Evolutionary conservation across 1,139 yeast species (phyloP).

Genomic region (Zygoascus sp.): DNA sequence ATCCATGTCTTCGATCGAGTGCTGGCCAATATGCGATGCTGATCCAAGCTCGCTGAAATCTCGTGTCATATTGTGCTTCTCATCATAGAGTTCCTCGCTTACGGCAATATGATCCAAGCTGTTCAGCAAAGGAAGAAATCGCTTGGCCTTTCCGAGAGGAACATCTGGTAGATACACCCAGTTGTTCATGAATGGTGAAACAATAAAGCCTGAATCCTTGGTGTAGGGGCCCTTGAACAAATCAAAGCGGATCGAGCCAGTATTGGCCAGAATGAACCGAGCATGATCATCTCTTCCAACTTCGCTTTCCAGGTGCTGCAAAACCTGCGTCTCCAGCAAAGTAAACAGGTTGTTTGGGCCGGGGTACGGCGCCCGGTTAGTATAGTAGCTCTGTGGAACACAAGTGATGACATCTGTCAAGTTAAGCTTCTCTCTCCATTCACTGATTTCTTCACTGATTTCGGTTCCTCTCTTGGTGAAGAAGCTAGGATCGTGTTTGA

Average conservation of each 20-base stretch:
- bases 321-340: conserved; percentile 53
- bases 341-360: conserved; percentile 58
- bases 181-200: conserved; percentile 78
- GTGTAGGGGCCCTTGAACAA: conserved; percentile 83
- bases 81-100: conserved; percentile 5
- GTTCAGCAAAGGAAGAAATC: conserved; percentile 49
- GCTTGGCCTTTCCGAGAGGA: conserved; percentile 48
- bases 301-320: conserved; percentile 47
- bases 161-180: conserved; percentile 60
- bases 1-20: not conserved
- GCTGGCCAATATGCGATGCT: conserved; percentile 17
- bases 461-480: conserved; percentile 50
- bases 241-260: conserved; percentile 89
- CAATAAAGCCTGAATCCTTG: conserved; percentile 70
- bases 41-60: conserved; percentile 24
- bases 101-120: conserved; percentile 26
- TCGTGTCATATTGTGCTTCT: conserved; percentile 12
- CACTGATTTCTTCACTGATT: conserved; percentile 45
- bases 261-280: conserved; percentile 67
- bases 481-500: conserved; percentile 25
- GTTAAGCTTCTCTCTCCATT: conserved; percentile 46
- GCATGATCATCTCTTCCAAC: conserved; percentile 36
- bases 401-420: conserved; percentile 58
- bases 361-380: conserved; percentile 64
- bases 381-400: conserved; percentile 61